Conservation (phyloP, 306 rosid genomes). For the Cucurbita maxima region DNA sequence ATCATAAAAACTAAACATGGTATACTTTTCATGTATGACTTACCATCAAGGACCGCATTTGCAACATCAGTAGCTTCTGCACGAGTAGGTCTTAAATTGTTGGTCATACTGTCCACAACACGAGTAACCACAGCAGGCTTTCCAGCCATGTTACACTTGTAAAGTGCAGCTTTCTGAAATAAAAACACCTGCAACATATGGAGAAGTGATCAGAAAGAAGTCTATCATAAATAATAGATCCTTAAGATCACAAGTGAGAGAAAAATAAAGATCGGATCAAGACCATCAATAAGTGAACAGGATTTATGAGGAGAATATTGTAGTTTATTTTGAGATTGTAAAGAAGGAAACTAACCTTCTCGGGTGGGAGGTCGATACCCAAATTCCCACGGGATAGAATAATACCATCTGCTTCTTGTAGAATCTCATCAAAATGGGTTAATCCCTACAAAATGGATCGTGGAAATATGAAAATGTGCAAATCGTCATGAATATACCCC, state of each 20-base stretch:
- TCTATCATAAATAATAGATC: background rate
- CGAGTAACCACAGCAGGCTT: constrained; percentile 99
- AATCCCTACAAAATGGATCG: constrained; percentile 18
- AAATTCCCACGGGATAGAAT: constrained; percentile 44
- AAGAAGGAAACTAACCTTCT: constrained; percentile 20
- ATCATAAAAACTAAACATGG: background rate
- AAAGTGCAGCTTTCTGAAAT: constrained; percentile 90
- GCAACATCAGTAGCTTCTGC: constrained; percentile 99
- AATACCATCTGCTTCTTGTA: constrained; percentile 45
- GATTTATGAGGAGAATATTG: background rate
- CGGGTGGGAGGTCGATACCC: constrained; percentile 49
- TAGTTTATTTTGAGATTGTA: background rate
- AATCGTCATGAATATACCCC: background rate
- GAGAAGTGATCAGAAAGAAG: constrained; percentile 3
- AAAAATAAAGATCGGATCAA: background rate
- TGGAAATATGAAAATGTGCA: background rate
- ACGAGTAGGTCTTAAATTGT: constrained; percentile 97
- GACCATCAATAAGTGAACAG: background rate
- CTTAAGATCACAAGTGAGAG: background rate
- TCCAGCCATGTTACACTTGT: constrained; percentile 98
- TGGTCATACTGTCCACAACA: constrained; percentile 98
- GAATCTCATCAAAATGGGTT: constrained; percentile 41
- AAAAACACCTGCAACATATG: constrained; percentile 60
- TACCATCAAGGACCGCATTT: constrained; percentile 96
- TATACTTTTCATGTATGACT: background rate